A percentile compares a stretch with the other conserved stretches of the same genome.
Evolutionary conservation across 2,329 filamentous ascomycete genomes (phyloP).

Genomic region (Elsinoe fawcettii): DNA sequence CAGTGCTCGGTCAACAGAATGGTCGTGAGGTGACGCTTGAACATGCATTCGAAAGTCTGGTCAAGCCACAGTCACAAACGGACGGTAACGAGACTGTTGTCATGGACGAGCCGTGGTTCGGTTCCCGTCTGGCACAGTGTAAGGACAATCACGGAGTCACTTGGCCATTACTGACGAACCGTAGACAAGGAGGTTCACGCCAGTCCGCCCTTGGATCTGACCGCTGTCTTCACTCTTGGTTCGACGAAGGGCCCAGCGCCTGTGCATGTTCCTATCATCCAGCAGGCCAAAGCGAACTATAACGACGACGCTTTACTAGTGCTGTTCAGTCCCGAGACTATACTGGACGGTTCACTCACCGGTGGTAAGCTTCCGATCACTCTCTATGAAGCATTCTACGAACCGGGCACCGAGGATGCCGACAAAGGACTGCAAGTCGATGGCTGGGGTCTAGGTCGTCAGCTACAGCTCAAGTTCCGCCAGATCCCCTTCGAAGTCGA

Average conservation of each 20-base stretch:
- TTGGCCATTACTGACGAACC: conserved; percentile 12
- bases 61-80: conserved; percentile 32
- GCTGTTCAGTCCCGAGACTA: conserved; percentile 66
- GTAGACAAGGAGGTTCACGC: conserved; percentile 15
- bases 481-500: conserved; percentile 82
- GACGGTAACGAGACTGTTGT: conserved; percentile 43
- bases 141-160: conserved; percentile 27
- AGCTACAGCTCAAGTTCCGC: conserved; percentile 64
- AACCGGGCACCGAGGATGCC: conserved; percentile 57
- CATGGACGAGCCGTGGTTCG: conserved; percentile 66
- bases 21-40: conserved; percentile 87
- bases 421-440: conserved; percentile 65
- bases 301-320: conserved; percentile 86
- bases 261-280: conserved; percentile 64
- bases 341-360: conserved; percentile 45
- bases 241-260: conserved; percentile 62
- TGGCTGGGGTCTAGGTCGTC: conserved; percentile 42
- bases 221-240: conserved; percentile 59
- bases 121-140: conserved; percentile 77
- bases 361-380: conserved; percentile 81
- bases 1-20: conserved; percentile 83
- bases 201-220: conserved; percentile 7
- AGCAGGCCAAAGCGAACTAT: conserved; percentile 62
- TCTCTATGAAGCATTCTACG: conserved; percentile 73
- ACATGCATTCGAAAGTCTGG: conserved; percentile 79